A percentile compares a stretch with the other conserved stretches of the same genome.
phyloP scores from a whole-genome alignment of 495 filamentous ascomycete genomes.

The Saxophila tyrrhenica region DNA sequence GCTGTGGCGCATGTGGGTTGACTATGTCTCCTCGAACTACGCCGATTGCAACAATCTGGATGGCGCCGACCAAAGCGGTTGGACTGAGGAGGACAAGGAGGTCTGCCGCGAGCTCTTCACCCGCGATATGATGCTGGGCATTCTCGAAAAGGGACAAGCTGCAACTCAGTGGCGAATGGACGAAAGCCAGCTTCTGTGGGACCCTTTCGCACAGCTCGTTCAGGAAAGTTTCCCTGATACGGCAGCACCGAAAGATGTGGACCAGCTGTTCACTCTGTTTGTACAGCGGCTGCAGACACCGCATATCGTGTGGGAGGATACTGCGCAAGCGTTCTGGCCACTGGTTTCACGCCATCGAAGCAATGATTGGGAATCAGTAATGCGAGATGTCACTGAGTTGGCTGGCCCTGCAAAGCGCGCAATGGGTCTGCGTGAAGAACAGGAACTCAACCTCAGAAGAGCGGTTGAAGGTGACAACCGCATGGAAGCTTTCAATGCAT shows the following conservation, averaged over 20 bases:
- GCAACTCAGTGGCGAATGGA: conserved; percentile 70
- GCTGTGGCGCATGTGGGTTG: conserved; percentile 80
- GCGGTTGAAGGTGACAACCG: conserved; percentile 48
- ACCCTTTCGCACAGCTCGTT: conserved; percentile 56
- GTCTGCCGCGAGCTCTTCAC: conserved; percentile 70
- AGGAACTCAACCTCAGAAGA: conserved; percentile 55
- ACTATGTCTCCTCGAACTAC: conserved; percentile 72
- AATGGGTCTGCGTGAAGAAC: conserved; percentile 55
- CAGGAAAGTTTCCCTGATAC: conserved; percentile 50
- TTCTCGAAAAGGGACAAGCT: conserved; percentile 68
- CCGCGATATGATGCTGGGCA: conserved; percentile 59
- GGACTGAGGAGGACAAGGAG: conserved; percentile 65
- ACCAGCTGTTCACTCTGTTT: conserved; percentile 57
- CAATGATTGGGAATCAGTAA: conserved; percentile 62
- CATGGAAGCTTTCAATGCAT: conserved; percentile 45
- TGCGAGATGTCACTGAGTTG: conserved; percentile 55
- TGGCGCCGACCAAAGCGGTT: conserved; percentile 28
- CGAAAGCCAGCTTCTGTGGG: conserved; percentile 84
- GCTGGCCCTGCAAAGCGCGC: conserved; percentile 58
- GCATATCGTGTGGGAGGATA: conserved; percentile 75
- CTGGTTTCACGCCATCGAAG: conserved; percentile 73
- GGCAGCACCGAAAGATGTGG: conserved; percentile 46
- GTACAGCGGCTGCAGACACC: conserved; percentile 62
- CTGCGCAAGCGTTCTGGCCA: conserved; percentile 68
- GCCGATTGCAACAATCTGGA: conserved; percentile 36